Percentiles rank a stretch among this genome's conserved stretches.
Conservation (phyloP, 1,139 yeast genomes). For the Taphrina pruni region DNA sequence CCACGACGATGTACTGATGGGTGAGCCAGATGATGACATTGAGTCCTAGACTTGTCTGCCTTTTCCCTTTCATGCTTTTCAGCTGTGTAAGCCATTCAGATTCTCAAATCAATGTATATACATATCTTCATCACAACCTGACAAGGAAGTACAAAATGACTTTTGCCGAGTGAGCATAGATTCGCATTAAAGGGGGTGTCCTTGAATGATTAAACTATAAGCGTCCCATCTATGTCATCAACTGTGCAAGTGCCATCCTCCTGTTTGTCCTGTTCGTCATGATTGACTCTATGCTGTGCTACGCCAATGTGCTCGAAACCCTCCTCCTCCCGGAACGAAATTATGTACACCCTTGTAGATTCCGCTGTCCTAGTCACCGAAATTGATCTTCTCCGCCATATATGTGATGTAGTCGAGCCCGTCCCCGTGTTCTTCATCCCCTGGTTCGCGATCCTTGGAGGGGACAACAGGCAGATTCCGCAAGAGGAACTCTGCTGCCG, state of each 20-base stretch:
- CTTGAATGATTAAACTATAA: too few species aligned
- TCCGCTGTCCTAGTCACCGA: background rate
- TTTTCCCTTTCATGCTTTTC: background rate
- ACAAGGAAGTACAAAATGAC: too few species aligned
- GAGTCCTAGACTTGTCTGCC: background rate
- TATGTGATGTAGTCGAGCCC: slow-evolving; percentile 52
- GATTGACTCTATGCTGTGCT: too few species aligned
- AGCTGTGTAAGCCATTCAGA: background rate
- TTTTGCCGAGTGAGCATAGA: too few species aligned
- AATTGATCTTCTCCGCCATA: slow-evolving; percentile 46
- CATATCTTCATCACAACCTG: too few species aligned
- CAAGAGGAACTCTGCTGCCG: slow-evolving; percentile 40
- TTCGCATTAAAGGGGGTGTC: too few species aligned
- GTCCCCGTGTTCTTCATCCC: slow-evolving; percentile 45
- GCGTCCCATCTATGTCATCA: too few species aligned
- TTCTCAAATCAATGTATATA: too few species aligned
- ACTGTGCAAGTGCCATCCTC: too few species aligned
- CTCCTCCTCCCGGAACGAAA: background rate
- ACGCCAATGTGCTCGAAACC: background rate
- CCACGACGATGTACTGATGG: slow-evolving; percentile 8
- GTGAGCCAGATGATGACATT: slow-evolving; percentile 20
- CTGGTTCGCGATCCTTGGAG: slow-evolving; percentile 3
- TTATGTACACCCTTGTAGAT: background rate
- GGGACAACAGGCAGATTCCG: slow-evolving; percentile 21
- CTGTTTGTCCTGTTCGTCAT: too few species aligned